Base-by-base conservation (phyloP, 2,329 filamentous ascomycete species). In the Acarospora socialis region DNA sequence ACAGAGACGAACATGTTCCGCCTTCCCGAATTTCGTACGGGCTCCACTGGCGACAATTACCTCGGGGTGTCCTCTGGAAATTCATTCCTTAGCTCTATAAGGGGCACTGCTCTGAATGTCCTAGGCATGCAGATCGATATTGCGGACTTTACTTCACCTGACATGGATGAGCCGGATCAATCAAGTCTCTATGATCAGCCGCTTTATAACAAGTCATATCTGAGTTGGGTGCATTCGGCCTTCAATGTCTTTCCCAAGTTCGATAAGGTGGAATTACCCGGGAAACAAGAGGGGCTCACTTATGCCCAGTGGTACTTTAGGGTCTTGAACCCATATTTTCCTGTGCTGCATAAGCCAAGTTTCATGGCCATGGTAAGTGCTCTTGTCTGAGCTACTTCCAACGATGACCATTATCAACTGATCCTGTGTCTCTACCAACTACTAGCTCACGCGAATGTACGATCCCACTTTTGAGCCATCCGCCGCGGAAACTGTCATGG, bases 91-190 rank as follows among this genome's bases (percentile, higher is more conserved):
- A 81, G 74, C 53, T 75, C 77, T 5, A 77, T 41, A 17, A 32
- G 39, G 22, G 41, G 36, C 13, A 43, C 41, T 34, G 39, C 4
- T 28, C 16, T 43, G 34, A 43, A 79, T 1, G 71, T 92, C 32
- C 70, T 90, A 24, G 82, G 81, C 20, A 79, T 78, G 43, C 77
- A 80, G 27, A 78, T 90, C 45, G 79, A 92, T 52, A 69, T 87
- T 24, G 73, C 77, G 8, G 72, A 77, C 26, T 83, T 81, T 46
- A 67, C 76, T 28, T 71, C 68, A 1, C 61, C 66, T 1, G 78
- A 82, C 38, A 63, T 72, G 50, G 70, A 79, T 44, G 75, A 80
- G 57, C 36, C 56, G 51, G 38, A 55, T 50, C 44, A 66, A 51
- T 15, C 45, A 43, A 13, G 53, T 53, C 12, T 53, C 55, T 14